These are phyloP conservation scores for Mycena leptocephala DNA, from an alignment of 768 basidiomycete genomes.

Conservation along the genomic window DNA sequence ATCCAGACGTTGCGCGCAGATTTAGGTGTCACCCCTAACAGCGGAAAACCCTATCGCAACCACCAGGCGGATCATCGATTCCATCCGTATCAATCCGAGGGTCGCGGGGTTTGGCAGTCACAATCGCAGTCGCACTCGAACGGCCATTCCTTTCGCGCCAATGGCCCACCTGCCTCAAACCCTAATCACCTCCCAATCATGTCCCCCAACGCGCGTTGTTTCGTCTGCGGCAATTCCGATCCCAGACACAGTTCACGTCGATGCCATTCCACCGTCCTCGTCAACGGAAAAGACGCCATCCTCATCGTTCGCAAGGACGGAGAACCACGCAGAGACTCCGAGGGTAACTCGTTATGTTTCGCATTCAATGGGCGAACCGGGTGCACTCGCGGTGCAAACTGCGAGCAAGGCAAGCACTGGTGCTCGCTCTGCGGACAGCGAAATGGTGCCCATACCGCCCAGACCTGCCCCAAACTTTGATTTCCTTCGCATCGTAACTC, in stretches of 20 bases:
- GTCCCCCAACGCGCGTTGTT: conserved; percentile 19
- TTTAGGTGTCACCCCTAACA: too few relatives aligned
- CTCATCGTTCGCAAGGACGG: background rate
- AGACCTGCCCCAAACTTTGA: too few relatives aligned
- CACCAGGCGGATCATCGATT: background rate
- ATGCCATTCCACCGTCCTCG: conserved; percentile 6
- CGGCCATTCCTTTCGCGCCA: background rate
- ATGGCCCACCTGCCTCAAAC: background rate
- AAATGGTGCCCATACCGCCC: too few relatives aligned
- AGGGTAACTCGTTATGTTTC: background rate
- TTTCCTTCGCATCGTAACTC: too few relatives aligned
- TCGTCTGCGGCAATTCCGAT: conserved; percentile 30
- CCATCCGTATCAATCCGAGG: background rate
- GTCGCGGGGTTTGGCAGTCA: background rate
- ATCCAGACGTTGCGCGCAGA: background rate
- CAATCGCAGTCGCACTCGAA: background rate
- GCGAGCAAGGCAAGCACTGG: background rate
- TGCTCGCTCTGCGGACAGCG: background rate
- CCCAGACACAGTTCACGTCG: conserved; percentile 16
- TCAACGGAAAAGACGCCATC: conserved; percentile 20
- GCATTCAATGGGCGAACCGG: background rate
- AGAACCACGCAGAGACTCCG: conserved; percentile 6
- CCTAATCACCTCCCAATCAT: background rate
- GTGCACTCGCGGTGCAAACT: background rate
- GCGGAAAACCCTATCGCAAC: too few relatives aligned